Evolutionary conservation across 768 basidiomycete genomes (phyloP), one percentile per base, ranked within the genome.

Genomic region (Suillus americanus): DNA sequence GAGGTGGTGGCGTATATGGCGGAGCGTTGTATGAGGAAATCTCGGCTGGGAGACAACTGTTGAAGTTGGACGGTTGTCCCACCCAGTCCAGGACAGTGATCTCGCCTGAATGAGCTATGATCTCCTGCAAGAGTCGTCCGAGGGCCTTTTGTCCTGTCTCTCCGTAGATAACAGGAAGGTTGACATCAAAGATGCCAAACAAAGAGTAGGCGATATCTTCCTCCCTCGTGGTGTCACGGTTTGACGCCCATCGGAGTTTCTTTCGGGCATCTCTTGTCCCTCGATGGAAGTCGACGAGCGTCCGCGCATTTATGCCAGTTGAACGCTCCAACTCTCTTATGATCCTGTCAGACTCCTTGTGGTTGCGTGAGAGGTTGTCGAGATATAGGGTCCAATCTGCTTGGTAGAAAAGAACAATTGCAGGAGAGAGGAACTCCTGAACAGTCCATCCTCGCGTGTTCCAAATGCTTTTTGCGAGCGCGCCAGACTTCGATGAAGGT

Each of bases 1-100:
- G n/a, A 23, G 45, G 13, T 46, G 12, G 12, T 0, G 6, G 0
- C 1, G 20, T 20, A 0, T 0, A 45, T 46, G 45, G 0, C 5
- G 1, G n/a, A 46, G 45, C 45, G n/a, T 23, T 23, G n/a, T 46
- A 46, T 46, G 45, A 46, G 45, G 4, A 46, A 46, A 23, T 46
- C 0, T 23, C n/a, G 5, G 45, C 45, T 23, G n/a, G 45, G 2
- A 46, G 45, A 6, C 45, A 46, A 1, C 45, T 46, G n/a, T 46
- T 46, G 45, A 46, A 46, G 12, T 0, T 13, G 1, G 45, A 46
- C 0, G 45, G 13, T 23, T 46, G 45, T 23, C 45, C 45, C 12
- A 46, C 45, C 45, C n/a, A 23, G 0, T 46, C n/a, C 0, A 46
- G 45, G 10, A 2, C 12, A 0, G 45, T 46, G 12, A 46, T 46